phyloP scores from a whole-genome alignment of 306 rosid genomes.

The Herpetospermum pedunculosum region DNA sequence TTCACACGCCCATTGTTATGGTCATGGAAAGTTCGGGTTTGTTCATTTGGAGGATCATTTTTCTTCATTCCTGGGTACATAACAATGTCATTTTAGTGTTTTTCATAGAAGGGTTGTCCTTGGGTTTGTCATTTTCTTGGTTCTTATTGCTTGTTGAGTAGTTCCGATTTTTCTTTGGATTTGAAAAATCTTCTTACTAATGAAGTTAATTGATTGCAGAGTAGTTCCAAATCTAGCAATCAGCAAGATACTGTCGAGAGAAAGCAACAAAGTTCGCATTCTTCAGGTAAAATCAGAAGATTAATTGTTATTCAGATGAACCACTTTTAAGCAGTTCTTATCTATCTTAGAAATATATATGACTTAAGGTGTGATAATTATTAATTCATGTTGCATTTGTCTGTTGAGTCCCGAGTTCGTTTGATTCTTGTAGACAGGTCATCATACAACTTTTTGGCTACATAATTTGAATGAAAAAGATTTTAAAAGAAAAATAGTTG shows the following conservation, averaged over 20 bases:
- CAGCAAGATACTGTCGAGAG: conserved; percentile 77
- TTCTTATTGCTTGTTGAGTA: not conserved
- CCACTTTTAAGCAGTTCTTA: not conserved
- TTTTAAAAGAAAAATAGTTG: not conserved
- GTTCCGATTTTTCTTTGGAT: not conserved
- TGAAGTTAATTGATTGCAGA: conserved; percentile 34
- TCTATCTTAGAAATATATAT: not conserved
- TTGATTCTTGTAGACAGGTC: not conserved
- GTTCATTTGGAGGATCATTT: not conserved
- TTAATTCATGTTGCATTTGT: not conserved
- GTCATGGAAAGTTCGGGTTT: not conserved
- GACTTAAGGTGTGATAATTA: not conserved
- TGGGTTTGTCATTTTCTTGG: not conserved
- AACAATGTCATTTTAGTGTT: not conserved
- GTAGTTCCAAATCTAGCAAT: conserved; percentile 94
- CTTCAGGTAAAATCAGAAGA: conserved; percentile 53
- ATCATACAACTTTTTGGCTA: not conserved
- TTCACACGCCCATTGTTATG: not conserved
- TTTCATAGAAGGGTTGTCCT: not conserved
- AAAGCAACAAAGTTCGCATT: conserved; percentile 90
- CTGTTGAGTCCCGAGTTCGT: not conserved
- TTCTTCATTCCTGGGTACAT: not conserved
- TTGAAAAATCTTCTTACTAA: not conserved
- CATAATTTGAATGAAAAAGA: not conserved
- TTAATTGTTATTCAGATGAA: not conserved